These are phyloP conservation scores for Elaeis oleifera DNA, from an alignment of 202 grass and related monocot species.

Conservation along the genomic window DNA sequence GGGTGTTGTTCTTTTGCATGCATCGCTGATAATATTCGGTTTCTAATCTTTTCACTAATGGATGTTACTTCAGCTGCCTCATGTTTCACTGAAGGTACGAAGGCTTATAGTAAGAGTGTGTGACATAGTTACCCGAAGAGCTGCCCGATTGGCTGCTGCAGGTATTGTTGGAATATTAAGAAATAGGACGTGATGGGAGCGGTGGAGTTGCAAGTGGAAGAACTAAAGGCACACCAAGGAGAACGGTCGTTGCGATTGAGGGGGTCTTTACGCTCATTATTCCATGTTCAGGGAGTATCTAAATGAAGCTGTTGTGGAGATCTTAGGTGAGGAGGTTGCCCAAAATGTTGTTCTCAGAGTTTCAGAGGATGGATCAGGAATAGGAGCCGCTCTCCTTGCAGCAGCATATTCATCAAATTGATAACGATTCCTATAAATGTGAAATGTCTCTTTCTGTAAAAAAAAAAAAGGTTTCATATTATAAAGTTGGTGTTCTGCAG, in stretches of 20 bases:
- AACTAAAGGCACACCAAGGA: conserved; percentile 27
- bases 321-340: conserved; percentile 72
- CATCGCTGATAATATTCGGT: background rate
- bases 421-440: conserved; percentile 44
- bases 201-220: conserved; percentile 35
- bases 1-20: background rate
- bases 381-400: conserved; percentile 63
- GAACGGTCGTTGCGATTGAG: conserved; percentile 70
- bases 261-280: conserved; percentile 57
- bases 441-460: conserved; percentile 47
- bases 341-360: conserved; percentile 48
- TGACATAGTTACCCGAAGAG: conserved; percentile 58
- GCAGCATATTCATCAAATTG: conserved; percentile 61
- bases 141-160: conserved; percentile 64
- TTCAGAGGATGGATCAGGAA: conserved; percentile 62
- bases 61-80: conserved; percentile 36
- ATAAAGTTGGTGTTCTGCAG: no score
- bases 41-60: background rate
- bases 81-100: conserved; percentile 54
- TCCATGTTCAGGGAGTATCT: conserved; percentile 72
- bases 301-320: conserved; percentile 63
- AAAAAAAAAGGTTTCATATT: no score
- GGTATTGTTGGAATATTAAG: conserved; percentile 81
- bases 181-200: conserved; percentile 69
- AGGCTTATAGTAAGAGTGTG: conserved; percentile 65